phyloP scores from a whole-genome alignment of 768 basidiomycete genomes.

The Hygrocybe coccinea region DNA sequence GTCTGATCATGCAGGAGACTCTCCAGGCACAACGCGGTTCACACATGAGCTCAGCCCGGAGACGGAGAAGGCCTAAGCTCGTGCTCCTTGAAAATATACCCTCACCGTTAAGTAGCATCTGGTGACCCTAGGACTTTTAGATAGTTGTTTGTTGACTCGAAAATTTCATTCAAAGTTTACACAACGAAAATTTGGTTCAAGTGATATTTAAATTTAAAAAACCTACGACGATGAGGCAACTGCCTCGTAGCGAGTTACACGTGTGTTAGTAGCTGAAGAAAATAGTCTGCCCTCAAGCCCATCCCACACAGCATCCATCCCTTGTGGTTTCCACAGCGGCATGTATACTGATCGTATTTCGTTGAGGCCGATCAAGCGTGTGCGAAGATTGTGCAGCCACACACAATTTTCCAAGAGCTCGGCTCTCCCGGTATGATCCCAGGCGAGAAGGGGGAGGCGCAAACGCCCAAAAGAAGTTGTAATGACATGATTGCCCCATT shows the following conservation, averaged over 20 bases:
- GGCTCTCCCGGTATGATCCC: conserved; percentile 18
- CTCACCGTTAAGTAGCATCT: too few species aligned
- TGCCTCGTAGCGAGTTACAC: too few species aligned
- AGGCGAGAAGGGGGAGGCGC: conserved; percentile 35
- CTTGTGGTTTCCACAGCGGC: conserved; percentile 32
- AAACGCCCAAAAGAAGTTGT: conserved; percentile 46
- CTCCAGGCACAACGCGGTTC: conserved; percentile 6
- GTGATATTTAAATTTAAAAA: too few species aligned
- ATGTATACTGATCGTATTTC: conserved; percentile 41
- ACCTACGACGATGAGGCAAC: too few species aligned
- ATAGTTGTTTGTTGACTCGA: too few species aligned
- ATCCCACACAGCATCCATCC: conserved; percentile 30
- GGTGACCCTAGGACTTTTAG: too few species aligned
- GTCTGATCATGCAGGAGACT: conserved; percentile 4
- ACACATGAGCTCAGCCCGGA: background rate
- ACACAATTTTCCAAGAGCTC: conserved; percentile 36
- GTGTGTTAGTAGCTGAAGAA: conserved; percentile 5
- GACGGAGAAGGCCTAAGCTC: background rate
- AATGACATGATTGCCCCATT: conserved; percentile 46
- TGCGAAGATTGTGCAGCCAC: conserved; percentile 32
- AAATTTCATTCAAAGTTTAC: too few species aligned
- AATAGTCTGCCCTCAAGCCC: conserved; percentile 38
- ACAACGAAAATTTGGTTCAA: too few species aligned
- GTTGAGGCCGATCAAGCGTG: conserved; percentile 35
- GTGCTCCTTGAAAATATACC: conserved; percentile 7